phyloP scores from a whole-genome alignment of 75 land plant species.

The Pinus albicaulis region DNA sequence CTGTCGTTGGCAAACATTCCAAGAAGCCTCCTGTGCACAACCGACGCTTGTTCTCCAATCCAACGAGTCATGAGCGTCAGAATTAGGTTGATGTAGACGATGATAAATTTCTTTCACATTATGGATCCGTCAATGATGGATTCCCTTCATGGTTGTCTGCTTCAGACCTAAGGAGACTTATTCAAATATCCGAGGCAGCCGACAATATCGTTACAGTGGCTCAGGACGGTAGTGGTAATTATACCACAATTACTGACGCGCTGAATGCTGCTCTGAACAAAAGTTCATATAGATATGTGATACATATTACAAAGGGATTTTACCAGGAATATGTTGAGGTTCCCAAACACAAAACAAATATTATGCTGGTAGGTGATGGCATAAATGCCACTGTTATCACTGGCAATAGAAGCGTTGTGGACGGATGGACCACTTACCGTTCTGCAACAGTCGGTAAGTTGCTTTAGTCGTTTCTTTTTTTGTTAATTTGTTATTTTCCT shows the following conservation, averaged over 20 bases:
- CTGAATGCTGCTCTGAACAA: conserved; percentile 46
- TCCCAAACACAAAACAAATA: conserved; percentile 7
- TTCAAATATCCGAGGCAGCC: background rate
- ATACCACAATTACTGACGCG: conserved; percentile 37
- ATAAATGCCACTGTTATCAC: conserved; percentile 24
- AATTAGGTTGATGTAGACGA: too few relatives aligned
- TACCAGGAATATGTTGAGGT: conserved; percentile 21
- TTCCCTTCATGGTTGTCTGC: conserved; percentile 53
- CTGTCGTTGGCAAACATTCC: conserved; percentile 12
- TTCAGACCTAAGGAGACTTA: conserved; percentile 19
- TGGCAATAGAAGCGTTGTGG: conserved; percentile 9
- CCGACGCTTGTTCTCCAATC: conserved; percentile 6
- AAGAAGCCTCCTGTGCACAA: conserved; percentile 11
- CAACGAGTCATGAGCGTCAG: too few relatives aligned
- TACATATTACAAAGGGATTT: conserved; percentile 27
- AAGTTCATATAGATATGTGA: conserved; percentile 14
- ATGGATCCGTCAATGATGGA: background rate
- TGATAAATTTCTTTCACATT: too few relatives aligned
- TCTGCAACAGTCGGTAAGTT: conserved; percentile 25
- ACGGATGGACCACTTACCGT: conserved; percentile 12
- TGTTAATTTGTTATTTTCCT: too few relatives aligned
- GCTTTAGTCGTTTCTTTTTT: too few relatives aligned
- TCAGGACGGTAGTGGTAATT: conserved; percentile 57
- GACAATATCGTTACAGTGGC: conserved; percentile 42
- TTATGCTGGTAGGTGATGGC: conserved; percentile 30